Evolutionary conservation across 1,284 basidiomycete genomes (phyloP).

Genomic region (Tilletia indica): DNA sequence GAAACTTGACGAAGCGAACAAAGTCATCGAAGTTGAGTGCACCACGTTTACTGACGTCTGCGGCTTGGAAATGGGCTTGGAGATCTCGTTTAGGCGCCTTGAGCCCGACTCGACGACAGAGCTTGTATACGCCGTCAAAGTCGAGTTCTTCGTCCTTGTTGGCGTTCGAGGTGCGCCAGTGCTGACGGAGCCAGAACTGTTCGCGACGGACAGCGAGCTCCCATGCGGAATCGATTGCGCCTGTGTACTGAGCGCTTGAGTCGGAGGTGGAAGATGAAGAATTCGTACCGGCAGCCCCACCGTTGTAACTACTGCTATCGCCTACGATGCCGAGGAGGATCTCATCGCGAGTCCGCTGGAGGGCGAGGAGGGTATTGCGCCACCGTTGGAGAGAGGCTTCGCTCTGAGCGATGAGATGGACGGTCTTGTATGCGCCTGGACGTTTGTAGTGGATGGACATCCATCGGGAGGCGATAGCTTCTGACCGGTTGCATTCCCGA

Average conservation of each 20-base stretch:
- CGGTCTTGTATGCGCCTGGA: conserved; percentile 80
- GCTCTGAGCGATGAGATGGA: conserved; percentile 80
- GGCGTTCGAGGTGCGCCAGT: conserved; percentile 73
- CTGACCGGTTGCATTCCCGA: conserved; percentile 58
- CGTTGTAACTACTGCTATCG: neutral
- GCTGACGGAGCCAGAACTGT: conserved; percentile 75
- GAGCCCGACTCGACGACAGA: conserved; percentile 76
- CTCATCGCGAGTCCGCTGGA: conserved; percentile 54
- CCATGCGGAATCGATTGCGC: conserved; percentile 58
- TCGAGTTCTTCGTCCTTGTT: conserved; percentile 67
- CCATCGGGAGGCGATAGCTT: conserved; percentile 63
- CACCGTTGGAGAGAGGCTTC: conserved; percentile 66
- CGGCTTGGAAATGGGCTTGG: conserved; percentile 70
- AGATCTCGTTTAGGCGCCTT: conserved; percentile 68
- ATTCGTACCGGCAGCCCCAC: neutral
- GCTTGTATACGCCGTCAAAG: conserved; percentile 71
- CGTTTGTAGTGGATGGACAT: conserved; percentile 75
- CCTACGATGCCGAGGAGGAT: conserved; percentile 29
- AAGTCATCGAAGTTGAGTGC: conserved; percentile 82
- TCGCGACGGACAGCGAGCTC: conserved; percentile 67
- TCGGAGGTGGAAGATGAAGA: neutral
- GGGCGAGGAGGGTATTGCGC: conserved; percentile 58
- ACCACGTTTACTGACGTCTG: conserved; percentile 67
- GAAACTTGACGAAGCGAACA: conserved; percentile 76
- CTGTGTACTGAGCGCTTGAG: conserved; percentile 31